These are phyloP conservation scores for Yarrowia keelungensis DNA, from an alignment of 805 yeast genomes.

Conservation along the genomic window DNA sequence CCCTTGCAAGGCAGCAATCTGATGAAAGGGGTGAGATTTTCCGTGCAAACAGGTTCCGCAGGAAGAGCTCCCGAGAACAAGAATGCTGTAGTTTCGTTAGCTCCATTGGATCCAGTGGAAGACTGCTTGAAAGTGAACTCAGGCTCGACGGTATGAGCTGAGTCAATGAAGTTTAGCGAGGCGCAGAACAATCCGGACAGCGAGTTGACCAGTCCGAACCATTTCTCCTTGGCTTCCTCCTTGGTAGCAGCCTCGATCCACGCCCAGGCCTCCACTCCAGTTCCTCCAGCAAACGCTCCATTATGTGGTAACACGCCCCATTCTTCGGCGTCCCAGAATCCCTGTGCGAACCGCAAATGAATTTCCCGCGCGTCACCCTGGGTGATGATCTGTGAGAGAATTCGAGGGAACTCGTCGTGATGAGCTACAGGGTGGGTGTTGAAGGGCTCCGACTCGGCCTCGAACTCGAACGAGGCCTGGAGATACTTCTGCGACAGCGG, in stretches of 20 bases:
- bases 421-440: conserved; percentile 39
- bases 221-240: conserved; percentile 63
- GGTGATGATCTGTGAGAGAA: conserved; percentile 77
- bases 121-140: conserved; percentile 43
- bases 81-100: conserved; percentile 47
- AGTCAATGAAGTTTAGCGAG: conserved; percentile 86
- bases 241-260: conserved; percentile 68
- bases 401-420: conserved; percentile 68
- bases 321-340: conserved; percentile 88
- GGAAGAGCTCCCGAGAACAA: conserved; percentile 87
- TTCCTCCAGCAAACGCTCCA: conserved; percentile 84
- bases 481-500: conserved; percentile 79
- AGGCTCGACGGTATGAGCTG: conserved; percentile 76
- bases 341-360: conserved; percentile 87
- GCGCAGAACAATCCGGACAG: conserved; percentile 95
- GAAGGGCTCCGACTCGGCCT: conserved; percentile 60
- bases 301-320: conserved; percentile 84
- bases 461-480: conserved; percentile 74
- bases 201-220: conserved; percentile 76
- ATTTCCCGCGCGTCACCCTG: conserved; percentile 73
- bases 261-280: conserved; percentile 95
- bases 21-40: conserved; percentile 91
- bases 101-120: conserved; percentile 43
- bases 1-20: conserved; percentile 92
- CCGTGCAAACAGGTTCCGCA: conserved; percentile 95